A percentile compares a stretch with the other conserved stretches of the same genome.
These are phyloP conservation scores for Phytophthora quininea DNA, from an alignment of 352 stramenopile genomes.

Conservation along the genomic window DNA sequence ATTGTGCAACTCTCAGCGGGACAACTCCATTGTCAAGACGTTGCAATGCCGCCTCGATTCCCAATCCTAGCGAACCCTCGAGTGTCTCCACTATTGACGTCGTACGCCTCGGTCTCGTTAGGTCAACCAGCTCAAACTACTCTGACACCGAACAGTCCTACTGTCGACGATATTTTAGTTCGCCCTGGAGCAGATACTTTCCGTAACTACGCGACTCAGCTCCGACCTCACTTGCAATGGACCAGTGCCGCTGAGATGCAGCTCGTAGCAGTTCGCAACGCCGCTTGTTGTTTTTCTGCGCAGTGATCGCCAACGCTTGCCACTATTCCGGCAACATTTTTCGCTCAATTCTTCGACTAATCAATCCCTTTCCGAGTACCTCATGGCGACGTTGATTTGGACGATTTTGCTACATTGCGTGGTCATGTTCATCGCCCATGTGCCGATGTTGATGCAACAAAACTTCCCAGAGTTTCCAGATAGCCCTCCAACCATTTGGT, in stretches of 20 bases:
- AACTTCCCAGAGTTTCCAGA: not conserved
- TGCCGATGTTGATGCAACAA: not conserved
- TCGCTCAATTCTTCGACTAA: conserved; percentile 21
- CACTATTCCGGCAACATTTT: conserved; percentile 28
- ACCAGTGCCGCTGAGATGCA: conserved; percentile 20
- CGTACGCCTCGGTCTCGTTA: conserved; percentile 4
- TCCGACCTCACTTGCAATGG: conserved; percentile 27
- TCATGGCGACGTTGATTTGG: conserved; percentile 25
- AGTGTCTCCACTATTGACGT: conserved; percentile 7
- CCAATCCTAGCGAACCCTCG: conserved; percentile 15
- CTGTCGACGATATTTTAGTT: not conserved
- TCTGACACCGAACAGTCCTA: conserved; percentile 7
- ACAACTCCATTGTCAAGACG: not conserved
- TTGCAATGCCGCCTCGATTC: conserved; percentile 3
- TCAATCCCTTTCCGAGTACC: conserved; percentile 22
- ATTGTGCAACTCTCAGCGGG: too few species aligned
- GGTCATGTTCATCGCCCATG: not conserved
- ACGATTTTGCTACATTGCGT: not conserved
- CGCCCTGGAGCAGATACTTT: conserved; percentile 5
- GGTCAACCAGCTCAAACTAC: conserved; percentile 1
- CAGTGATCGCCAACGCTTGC: conserved; percentile 19
- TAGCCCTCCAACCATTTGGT: not conserved
- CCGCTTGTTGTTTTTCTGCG: conserved; percentile 15
- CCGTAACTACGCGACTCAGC: conserved; percentile 20
- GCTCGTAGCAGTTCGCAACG: conserved; percentile 25